Evolutionary conservation across 208 protist species (phyloP).

Genomic region (Cochliopodium minus): DNA sequence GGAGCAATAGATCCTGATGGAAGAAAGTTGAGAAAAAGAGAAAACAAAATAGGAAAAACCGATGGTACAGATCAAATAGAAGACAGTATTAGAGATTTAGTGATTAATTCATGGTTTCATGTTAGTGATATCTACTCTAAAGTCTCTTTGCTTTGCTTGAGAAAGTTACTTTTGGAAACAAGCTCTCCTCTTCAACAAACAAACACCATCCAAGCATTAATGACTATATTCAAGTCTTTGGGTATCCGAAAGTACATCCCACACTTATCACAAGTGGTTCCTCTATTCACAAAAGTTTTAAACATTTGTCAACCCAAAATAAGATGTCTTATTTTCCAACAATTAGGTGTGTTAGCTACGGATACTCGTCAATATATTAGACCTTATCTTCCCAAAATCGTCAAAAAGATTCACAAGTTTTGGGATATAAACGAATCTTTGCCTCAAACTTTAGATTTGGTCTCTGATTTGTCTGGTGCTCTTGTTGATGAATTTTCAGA

Average conservation of each 20-base stretch:
- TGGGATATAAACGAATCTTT: too few species aligned
- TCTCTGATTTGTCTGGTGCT: constrained; percentile 51
- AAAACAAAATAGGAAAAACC: background rate
- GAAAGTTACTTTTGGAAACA: constrained; percentile 50
- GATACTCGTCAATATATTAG: constrained; percentile 7
- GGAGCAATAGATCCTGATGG: constrained; percentile 59
- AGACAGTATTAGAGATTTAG: too few species aligned
- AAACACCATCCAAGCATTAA: constrained; percentile 43
- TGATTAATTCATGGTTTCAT: too few species aligned
- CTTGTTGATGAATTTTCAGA: constrained; percentile 65
- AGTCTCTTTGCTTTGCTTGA: constrained; percentile 46
- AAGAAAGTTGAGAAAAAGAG: background rate
- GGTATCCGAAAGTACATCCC: too few species aligned
- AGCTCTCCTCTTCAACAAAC: constrained; percentile 42
- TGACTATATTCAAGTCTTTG: constrained; percentile 46
- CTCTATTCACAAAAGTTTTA: constrained; percentile 48
- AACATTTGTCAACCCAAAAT: constrained; percentile 9
- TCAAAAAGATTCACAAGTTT: constrained; percentile 14
- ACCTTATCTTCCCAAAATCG: constrained; percentile 8
- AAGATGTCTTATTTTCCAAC: constrained; percentile 9
- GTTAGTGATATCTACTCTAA: constrained; percentile 54
- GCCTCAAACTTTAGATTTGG: constrained; percentile 30
- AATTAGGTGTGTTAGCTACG: constrained; percentile 6
- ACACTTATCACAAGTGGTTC: constrained; percentile 58
- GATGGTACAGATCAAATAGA: background rate